Base-by-base conservation (phyloP, 306 rosid species). In the Vicia villosa region DNA sequence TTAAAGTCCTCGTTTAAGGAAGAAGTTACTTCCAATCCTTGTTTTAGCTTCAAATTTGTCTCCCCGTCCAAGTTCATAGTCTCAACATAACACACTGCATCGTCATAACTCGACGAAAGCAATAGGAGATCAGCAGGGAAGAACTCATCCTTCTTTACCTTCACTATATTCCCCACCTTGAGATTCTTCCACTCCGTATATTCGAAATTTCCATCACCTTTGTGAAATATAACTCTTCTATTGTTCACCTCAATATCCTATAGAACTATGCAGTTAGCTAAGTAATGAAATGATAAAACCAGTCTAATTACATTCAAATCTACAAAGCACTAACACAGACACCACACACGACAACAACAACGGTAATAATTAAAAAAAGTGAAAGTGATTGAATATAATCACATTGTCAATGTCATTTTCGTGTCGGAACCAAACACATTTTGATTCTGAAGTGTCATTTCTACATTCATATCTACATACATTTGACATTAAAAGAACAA, bases 1-100 rank as follows among this genome's bases (percentile, higher is more conserved):
- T 75, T 30, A 20, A 71, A 61, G 57, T 88, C 91, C 67, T 85
- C 88, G 2, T 66, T 66, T 60, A 89, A 68, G 63, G 67, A 70
- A 16, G 86, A 89, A 71, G 94, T 89, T 38, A 81, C 88, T 65
- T 82, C 97, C 83, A 91, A 82, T 12, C 84, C 90, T 79, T 89
- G 96, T 71, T 91, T 91, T 47, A 87, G 58, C 79, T 91, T 91
- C 70, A 91, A 80, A 81, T 91, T 91, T 56, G 97, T 91, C 85
- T 91, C 97, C 28, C 97, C 97, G 64, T 91, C 97, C 66, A 91
- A 91, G 79, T 87, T 91, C 96, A 85, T 91, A 56, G 97, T 91
- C 81, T 91, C 96, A 24, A 91, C 97, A 66, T 91, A 91, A 83
- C 97, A 89, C 65, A 91, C 74, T 54, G 96, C 89, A 76, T 91